Conservation (phyloP, 306 rosid genomes). For the Myrica gale region DNA sequence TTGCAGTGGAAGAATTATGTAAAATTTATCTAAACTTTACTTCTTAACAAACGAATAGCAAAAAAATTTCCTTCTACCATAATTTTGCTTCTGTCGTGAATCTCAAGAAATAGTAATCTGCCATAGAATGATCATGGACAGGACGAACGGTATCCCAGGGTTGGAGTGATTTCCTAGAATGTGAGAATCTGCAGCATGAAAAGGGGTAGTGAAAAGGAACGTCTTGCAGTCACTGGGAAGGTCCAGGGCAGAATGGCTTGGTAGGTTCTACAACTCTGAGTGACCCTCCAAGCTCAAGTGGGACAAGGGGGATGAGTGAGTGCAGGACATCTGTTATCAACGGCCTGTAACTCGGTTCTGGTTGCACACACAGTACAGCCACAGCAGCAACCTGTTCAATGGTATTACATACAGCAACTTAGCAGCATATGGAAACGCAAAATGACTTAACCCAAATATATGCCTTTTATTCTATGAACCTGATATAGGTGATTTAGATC, state of each 20-base stretch:
- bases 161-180: background rate
- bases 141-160: background rate
- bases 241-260: constrained; percentile 17
- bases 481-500: constrained; percentile 93
- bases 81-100: background rate
- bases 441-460: constrained; percentile 3
- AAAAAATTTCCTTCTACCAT: background rate
- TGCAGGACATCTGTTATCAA: constrained; percentile 84
- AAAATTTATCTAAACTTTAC: constrained; percentile 17
- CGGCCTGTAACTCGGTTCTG: constrained; percentile 91
- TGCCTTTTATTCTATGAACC: constrained; percentile 40
- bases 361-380: constrained; percentile 85
- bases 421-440: background rate
- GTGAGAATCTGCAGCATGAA: background rate
- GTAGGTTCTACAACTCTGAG: constrained; percentile 56
- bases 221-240: constrained; percentile 23
- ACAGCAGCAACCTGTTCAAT: constrained; percentile 90
- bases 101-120: background rate
- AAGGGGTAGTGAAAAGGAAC: background rate
- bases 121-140: background rate
- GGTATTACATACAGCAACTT: constrained; percentile 10
- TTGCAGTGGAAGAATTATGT: background rate
- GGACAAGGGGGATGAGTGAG: constrained; percentile 87
- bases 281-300: constrained; percentile 78
- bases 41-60: background rate